Conservation (phyloP, 768 basidiomycete species). For the Glaciozyma martinii region DNA sequence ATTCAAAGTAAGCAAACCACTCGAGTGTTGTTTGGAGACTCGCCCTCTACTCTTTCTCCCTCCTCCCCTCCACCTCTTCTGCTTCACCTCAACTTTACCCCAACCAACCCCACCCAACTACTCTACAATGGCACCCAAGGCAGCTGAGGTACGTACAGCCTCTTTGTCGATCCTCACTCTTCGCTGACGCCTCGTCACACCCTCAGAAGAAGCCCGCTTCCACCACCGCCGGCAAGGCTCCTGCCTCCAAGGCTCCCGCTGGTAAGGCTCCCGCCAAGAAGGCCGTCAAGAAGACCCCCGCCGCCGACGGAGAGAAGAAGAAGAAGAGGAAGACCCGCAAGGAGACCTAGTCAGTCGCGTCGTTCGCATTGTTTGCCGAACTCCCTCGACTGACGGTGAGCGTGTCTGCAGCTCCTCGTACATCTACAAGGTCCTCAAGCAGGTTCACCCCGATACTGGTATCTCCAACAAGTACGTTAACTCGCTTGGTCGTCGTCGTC, state of each 20-base stretch:
- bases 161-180: too few species aligned
- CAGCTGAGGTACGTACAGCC: neutral
- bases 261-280: slow-evolving; percentile 31
- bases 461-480: slow-evolving; percentile 64
- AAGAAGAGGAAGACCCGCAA: slow-evolving; percentile 40
- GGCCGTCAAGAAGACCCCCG: slow-evolving; percentile 31
- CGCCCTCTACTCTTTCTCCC: too few species aligned
- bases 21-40: too few species aligned
- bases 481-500: too few species aligned
- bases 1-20: too few species aligned
- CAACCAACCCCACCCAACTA: too few species aligned
- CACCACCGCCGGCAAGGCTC: slow-evolving; percentile 44
- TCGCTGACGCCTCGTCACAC: neutral
- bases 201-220: slow-evolving; percentile 2
- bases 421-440: slow-evolving; percentile 45
- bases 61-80: too few species aligned
- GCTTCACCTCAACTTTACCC: too few species aligned
- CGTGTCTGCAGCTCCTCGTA: slow-evolving; percentile 7
- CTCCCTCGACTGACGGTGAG: neutral
- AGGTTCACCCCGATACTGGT: slow-evolving; percentile 96
- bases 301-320: slow-evolving; percentile 41
- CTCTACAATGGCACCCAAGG: too few species aligned
- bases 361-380: neutral
- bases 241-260: slow-evolving; percentile 30
- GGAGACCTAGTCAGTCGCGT: slow-evolving; percentile 57